Evolutionary conservation across 331 rosid genomes (phyloP).

Genomic region (Telfairia occidentalis): DNA sequence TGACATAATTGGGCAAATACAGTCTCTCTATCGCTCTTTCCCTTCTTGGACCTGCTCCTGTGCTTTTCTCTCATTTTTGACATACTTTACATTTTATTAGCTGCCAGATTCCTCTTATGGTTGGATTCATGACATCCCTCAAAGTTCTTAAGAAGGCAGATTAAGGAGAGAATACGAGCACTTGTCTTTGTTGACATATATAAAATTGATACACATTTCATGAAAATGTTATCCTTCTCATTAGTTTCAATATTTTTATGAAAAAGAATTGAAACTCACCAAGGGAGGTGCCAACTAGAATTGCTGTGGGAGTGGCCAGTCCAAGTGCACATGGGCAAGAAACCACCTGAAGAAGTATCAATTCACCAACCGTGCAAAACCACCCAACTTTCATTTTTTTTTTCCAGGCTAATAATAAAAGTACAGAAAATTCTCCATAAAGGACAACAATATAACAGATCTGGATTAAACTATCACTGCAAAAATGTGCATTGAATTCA

Average conservation of each 20-base stretch:
- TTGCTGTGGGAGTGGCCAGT: slow-evolving; percentile 98
- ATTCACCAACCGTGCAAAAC: slow-evolving; percentile 2
- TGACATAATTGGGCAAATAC: neutral
- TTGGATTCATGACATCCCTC: neutral
- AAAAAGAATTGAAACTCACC: slow-evolving; percentile 35
- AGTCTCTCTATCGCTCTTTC: neutral
- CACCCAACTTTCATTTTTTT: neutral
- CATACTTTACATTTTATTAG: neutral
- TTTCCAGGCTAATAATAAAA: neutral
- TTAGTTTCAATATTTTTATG: neutral
- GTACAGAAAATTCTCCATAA: neutral
- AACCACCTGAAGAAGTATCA: slow-evolving; percentile 56
- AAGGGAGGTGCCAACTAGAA: slow-evolving; percentile 91
- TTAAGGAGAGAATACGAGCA: neutral
- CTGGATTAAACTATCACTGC: neutral
- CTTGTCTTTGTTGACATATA: neutral
- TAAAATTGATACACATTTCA: neutral
- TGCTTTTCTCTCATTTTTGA: neutral
- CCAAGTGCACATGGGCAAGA: slow-evolving; percentile 98
- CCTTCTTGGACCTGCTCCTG: neutral
- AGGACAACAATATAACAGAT: neutral
- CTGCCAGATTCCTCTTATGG: neutral
- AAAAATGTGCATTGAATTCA: neutral
- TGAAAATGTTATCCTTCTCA: neutral
- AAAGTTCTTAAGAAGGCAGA: slow-evolving; percentile 4